phyloP scores from a whole-genome alignment of 306 rosid species.

The Castanopsis chinensis region DNA sequence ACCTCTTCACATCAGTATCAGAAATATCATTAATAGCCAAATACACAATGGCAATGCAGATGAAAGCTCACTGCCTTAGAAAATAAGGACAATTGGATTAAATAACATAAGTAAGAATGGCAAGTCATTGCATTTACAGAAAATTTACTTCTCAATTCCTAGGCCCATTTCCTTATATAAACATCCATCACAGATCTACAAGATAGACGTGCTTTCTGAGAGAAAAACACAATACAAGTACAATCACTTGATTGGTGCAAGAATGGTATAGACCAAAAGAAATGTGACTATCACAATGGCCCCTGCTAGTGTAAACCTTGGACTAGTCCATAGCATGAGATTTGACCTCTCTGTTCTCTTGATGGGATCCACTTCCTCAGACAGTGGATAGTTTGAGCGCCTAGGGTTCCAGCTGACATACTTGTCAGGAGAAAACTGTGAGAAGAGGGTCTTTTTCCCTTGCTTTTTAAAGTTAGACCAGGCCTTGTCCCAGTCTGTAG shows the following conservation, averaged over 20 bases:
- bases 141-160: conserved; percentile 19
- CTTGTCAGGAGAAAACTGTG: conserved; percentile 69
- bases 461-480: conserved; percentile 80
- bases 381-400: conserved; percentile 62
- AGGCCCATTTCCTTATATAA: neutral
- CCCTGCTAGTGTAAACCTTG: conserved; percentile 68
- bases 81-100: neutral
- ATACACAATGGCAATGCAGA: neutral
- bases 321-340: conserved; percentile 84
- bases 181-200: neutral
- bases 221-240: neutral
- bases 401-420: conserved; percentile 90
- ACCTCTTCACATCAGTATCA: neutral
- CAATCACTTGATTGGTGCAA: conserved; percentile 61
- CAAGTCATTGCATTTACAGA: conserved; percentile 20
- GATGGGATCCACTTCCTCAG: conserved; percentile 91
- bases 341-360: conserved; percentile 90
- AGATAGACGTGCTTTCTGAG: neutral
- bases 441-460: conserved; percentile 56
- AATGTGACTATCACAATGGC: conserved; percentile 72
- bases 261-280: conserved; percentile 80
- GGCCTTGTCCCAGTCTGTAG: conserved; percentile 94
- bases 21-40: neutral
- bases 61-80: neutral
- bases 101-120: conserved; percentile 26